These are phyloP conservation scores for Grosmannia clavigera DNA, from an alignment of 2,329 filamentous ascomycete species.

Conservation along the genomic window DNA sequence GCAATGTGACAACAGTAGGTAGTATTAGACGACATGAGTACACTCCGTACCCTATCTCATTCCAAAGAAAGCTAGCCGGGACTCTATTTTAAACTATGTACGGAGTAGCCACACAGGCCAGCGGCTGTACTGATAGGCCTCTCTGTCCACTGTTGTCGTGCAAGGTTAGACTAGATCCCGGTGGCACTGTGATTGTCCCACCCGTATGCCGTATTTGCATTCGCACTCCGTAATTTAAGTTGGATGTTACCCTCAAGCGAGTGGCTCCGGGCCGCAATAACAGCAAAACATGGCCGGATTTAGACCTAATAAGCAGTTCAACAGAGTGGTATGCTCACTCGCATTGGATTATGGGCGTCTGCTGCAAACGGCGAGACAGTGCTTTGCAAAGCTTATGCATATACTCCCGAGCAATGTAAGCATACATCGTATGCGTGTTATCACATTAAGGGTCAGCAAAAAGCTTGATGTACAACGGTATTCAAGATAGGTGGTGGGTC, in stretches of 20 bases:
- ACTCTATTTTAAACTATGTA: too few species aligned
- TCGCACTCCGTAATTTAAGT: not conserved
- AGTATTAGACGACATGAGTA: too few species aligned
- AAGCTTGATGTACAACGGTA: not conserved
- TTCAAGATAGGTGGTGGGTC: not conserved
- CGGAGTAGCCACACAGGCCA: too few species aligned
- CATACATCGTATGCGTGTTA: not conserved
- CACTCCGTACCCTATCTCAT: too few species aligned
- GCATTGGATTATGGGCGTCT: too few species aligned
- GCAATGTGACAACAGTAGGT: too few species aligned
- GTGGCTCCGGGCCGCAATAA: not conserved
- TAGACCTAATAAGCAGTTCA: not conserved
- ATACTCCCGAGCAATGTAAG: not conserved
- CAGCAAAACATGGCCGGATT: not conserved
- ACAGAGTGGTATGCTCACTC: too few species aligned
- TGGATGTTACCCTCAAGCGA: not conserved
- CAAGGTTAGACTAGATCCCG: not conserved
- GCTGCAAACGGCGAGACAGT: too few species aligned
- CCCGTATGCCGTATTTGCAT: not conserved
- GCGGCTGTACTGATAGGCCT: too few species aligned
- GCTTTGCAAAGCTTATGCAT: not conserved
- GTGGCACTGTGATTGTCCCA: not conserved
- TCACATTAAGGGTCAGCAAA: not conserved
- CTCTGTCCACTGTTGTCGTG: not conserved
- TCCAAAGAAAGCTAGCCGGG: too few species aligned